A percentile compares a stretch with the other conserved stretches of the same genome.
Evolutionary conservation across 495 filamentous ascomycete species (phyloP).

Genomic region (Lentithecium fluviatile): DNA sequence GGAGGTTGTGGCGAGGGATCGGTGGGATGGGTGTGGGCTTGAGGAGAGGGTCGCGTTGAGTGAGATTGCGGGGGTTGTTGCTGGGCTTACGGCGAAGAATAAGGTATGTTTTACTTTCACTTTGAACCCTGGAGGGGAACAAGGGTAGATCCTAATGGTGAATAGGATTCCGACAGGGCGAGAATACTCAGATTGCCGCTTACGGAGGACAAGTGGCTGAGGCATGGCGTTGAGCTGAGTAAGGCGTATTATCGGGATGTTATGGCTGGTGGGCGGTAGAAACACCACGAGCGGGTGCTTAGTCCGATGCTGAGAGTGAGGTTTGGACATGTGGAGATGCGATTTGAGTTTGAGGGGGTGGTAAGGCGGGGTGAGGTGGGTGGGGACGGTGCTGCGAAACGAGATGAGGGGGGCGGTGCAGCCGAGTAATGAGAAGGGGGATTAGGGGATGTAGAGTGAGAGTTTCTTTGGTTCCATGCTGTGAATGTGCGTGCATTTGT

Average conservation of each 20-base stretch:
- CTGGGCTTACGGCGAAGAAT: conserved; percentile 59
- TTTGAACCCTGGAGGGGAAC: conserved; percentile 25
- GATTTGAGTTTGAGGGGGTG: too few relatives aligned
- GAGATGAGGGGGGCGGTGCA: too few relatives aligned
- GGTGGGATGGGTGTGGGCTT: conserved; percentile 60
- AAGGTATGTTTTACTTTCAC: conserved; percentile 55
- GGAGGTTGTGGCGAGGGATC: conserved; percentile 52
- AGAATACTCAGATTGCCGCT: conserved; percentile 66
- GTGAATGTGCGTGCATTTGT: too few relatives aligned
- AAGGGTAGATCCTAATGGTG: conserved; percentile 43
- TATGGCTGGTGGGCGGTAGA: conserved; percentile 38
- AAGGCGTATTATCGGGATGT: conserved; percentile 62
- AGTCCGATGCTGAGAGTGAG: too few relatives aligned
- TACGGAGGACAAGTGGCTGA: conserved; percentile 66
- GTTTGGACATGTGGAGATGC: too few relatives aligned
- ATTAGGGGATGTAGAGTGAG: too few relatives aligned
- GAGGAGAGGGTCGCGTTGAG: conserved; percentile 75
- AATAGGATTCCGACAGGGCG: conserved; percentile 38
- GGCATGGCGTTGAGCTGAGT: conserved; percentile 67
- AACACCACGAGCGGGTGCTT: not conserved
- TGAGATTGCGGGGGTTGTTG: conserved; percentile 65
- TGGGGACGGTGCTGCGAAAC: too few relatives aligned
- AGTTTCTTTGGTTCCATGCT: too few relatives aligned
- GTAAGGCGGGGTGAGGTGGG: too few relatives aligned
- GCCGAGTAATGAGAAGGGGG: too few relatives aligned